Evolutionary conservation across 2,329 filamentous ascomycete genomes (phyloP).

Genomic region (Cadophora gregata): DNA sequence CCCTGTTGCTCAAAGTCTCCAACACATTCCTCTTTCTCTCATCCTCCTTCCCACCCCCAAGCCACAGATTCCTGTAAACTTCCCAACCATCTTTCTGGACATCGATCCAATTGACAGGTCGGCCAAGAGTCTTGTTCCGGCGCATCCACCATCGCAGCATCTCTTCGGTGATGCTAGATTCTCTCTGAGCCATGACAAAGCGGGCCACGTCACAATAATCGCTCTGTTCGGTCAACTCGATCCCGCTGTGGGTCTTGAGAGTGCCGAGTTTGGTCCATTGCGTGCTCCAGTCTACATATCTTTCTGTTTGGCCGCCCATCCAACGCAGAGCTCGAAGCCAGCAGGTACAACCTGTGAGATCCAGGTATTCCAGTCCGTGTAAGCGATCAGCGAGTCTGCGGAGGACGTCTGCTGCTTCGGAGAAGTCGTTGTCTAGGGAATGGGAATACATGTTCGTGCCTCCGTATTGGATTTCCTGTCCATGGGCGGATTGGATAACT

Average conservation of each 20-base stretch:
- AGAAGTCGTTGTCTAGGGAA: conserved; percentile 62
- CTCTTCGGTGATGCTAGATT: conserved; percentile 30
- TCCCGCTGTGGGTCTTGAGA: conserved; percentile 31
- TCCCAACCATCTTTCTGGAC: conserved; percentile 35
- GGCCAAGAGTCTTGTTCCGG: conserved; percentile 16
- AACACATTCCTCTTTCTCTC: conserved; percentile 29
- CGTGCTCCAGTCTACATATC: conserved; percentile 38
- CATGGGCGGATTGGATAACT: conserved; percentile 48
- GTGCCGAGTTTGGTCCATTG: conserved; percentile 37
- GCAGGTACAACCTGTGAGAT: conserved; percentile 62
- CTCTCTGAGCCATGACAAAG: conserved; percentile 28
- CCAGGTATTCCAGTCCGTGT: conserved; percentile 65
- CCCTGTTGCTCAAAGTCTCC: conserved; percentile 15
- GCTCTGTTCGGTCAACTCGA: conserved; percentile 23
- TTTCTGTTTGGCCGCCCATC: conserved; percentile 24
- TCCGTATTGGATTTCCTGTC: conserved; percentile 55
- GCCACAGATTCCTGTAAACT: conserved; percentile 32
- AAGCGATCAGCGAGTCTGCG: conserved; percentile 55
- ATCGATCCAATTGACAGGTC: conserved; percentile 29
- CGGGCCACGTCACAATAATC: conserved; percentile 23
- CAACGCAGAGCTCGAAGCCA: conserved; percentile 52
- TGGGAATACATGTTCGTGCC: conserved; percentile 64
- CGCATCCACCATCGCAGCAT: conserved; percentile 31
- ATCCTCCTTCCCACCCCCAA: conserved; percentile 17
- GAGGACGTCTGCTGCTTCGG: conserved; percentile 62